Base-by-base conservation (phyloP, 805 yeast species). In the Wickerhamomyces queroliae region DNA sequence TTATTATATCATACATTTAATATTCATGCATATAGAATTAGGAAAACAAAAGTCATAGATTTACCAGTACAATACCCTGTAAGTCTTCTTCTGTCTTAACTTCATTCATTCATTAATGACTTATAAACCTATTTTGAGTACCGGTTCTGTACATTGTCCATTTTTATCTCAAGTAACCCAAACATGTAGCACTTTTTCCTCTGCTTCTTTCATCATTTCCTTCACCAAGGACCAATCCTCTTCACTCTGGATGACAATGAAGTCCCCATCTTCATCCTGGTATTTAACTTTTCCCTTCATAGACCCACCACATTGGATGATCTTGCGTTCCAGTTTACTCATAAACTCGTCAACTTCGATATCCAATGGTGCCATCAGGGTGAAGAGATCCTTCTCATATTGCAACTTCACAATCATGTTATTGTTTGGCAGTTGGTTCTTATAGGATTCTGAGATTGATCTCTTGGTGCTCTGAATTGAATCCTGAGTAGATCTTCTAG, bases 181-280 rank as follows among this genome's bases (percentile, higher is more conserved):
- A 8, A 68, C 65, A 36, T 66, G 64, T 34, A 69, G 48, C 11
- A 69, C 69, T 41, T 70, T 72, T 38, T 72, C 79, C 33, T 71
- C 67, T 35, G 66, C 61, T 43, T 76, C 79, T 34, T 60, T 66
- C 30, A 76, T 57, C 78, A 76, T 72, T 46, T 87, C 96, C 41
- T 82, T 72, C 2, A 95, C 97, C 57, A 90, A 78, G 22, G 60
- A 63, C 86, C 96, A 84, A 58, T 91, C 98, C 38, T 91, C 97
- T 45, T 83, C 83, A 24, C 88, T 77, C 48, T 80, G 84, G 62
- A 91, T 77, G 35, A 84, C 79, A 32, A 93, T 95, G 57, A 76
- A 83, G 58, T 93, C 99, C 15, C 95, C 96, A 58, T 93, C 99
- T 62, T 93, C 99, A 61, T 93, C 99, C 56, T 78, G 79, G 58